Evolutionary conservation across 352 stramenopile species (phyloP).

Genomic region (Pythium aquatile): DNA sequence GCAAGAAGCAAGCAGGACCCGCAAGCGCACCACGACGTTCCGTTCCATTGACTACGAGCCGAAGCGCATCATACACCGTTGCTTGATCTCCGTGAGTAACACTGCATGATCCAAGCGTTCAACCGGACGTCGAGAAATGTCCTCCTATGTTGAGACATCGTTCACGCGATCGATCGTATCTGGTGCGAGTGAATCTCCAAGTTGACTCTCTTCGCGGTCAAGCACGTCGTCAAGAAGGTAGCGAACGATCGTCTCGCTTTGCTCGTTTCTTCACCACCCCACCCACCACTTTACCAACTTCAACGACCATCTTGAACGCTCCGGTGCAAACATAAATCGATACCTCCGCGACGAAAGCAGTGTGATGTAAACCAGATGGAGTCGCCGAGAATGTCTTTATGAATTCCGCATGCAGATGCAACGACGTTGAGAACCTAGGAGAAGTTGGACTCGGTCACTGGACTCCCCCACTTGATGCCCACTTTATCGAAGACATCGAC

Average conservation of each 20-base stretch:
- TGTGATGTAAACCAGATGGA: conserved; percentile 16
- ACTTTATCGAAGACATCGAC: background rate
- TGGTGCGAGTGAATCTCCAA: conserved; percentile 5
- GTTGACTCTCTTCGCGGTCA: conserved; percentile 12
- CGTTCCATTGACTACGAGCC: no score
- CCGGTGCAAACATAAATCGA: conserved; percentile 17
- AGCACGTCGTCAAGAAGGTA: conserved; percentile 16
- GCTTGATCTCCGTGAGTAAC: no score
- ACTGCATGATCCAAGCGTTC: no score
- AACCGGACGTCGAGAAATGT: no score
- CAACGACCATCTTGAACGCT: conserved; percentile 9
- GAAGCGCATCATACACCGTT: no score
- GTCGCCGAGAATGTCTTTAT: conserved; percentile 7
- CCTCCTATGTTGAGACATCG: no score
- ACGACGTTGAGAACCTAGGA: conserved; percentile 1
- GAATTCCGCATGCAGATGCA: background rate
- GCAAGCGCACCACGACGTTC: no score
- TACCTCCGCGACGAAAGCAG: conserved; percentile 18
- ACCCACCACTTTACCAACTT: conserved; percentile 26
- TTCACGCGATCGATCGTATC: no score
- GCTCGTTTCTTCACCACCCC: conserved; percentile 13
- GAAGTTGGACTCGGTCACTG: conserved; percentile 13
- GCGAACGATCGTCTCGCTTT: conserved; percentile 10
- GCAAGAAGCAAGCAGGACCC: no score
- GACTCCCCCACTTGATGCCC: background rate